Conservation (phyloP, 2,329 filamentous ascomycete species). For the Curvularia hawaiiensis region DNA sequence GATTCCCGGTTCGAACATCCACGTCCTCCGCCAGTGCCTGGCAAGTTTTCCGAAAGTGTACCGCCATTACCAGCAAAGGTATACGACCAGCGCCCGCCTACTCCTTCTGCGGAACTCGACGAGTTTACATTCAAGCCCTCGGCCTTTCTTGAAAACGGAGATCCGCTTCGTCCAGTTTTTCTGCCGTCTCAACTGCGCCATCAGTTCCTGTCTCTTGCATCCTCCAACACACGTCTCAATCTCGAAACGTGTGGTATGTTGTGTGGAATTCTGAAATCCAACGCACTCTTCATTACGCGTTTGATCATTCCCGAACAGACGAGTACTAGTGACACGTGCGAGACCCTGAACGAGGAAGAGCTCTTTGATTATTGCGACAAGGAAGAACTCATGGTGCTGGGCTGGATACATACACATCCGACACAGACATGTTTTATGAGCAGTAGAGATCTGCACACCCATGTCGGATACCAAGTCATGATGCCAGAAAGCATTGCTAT, state of each 20-base stretch:
- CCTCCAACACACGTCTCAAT: slow-evolving; percentile 76
- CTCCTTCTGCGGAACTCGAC: slow-evolving; percentile 53
- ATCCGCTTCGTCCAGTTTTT: slow-evolving; percentile 85
- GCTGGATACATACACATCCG: slow-evolving; percentile 98
- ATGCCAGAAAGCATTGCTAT: slow-evolving; percentile 95
- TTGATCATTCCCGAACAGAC: slow-evolving; percentile 91
- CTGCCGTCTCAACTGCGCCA: slow-evolving; percentile 76
- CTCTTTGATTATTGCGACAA: slow-evolving; percentile 89
- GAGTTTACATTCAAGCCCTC: slow-evolving; percentile 82
- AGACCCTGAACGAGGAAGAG: slow-evolving; percentile 83
- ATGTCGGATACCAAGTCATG: slow-evolving; percentile 94
- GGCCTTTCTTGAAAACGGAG: slow-evolving; percentile 88
- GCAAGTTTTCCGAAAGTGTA: slow-evolving; percentile 30
- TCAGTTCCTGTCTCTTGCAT: slow-evolving; percentile 75
- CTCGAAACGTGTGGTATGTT: slow-evolving; percentile 96
- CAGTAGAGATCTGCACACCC: slow-evolving; percentile 89
- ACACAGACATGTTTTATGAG: slow-evolving; percentile 98
- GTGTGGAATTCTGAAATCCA: slow-evolving; percentile 87
- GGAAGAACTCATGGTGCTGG: slow-evolving; percentile 82
- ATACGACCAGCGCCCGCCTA: slow-evolving; percentile 37
- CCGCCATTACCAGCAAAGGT: slow-evolving; percentile 44
- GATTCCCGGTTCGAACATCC: slow-evolving; percentile 17
- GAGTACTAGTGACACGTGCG: slow-evolving; percentile 90
- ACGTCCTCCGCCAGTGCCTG: slow-evolving; percentile 36
- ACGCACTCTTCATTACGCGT: slow-evolving; percentile 88